Evolutionary conservation across 164 flowering plant genomes (phyloP), one percentile per base, ranked within the genome.

Genomic region (Stephania yunnanensis): DNA sequence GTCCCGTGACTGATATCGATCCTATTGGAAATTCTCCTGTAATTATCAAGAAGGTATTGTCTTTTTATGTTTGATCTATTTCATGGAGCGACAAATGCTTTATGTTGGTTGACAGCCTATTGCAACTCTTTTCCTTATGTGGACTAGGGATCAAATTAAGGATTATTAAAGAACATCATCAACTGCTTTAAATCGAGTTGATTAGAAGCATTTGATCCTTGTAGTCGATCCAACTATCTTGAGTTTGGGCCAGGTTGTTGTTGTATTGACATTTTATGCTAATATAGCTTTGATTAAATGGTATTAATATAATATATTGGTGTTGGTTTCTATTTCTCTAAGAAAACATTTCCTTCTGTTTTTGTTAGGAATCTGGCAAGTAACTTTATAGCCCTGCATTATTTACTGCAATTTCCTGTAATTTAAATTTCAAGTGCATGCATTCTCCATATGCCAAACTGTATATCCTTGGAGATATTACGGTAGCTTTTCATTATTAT

Each of bases 1-100:
- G 99, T 0, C 98, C 98, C 53, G 87, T 96, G 52, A 84, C 87
- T 52, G 83, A 94, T 78, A 65, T 96, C 78, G 98, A 96, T 81
- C 99, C 99, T 50, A 92, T 96, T 75, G 99, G 98, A 52, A 96
- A 96, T 83, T 96, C 99, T 78, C 99, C 99, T 58, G 99, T 91
- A 7, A 96, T 96, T 61, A 94, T 96, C 29, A 86, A 82, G 78
- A 96, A 87, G 98, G 99, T 96, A 80, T 58, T 22, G 63, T 46
- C 25, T 63, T 29, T 71, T 70, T 19, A 36, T 36, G 42, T 36
- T 36, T 36, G 42, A 36, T 36, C 42, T 36, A 36, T 36, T 36
- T 36, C 42, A 36, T 36, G 4, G 42, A 36, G 42, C 1, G 42
- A 36, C 42, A 36, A 36, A 36, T 36, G 42, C 42, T 36, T 31